A percentile compares a stretch with the other conserved stretches of the same genome.
Evolutionary conservation across 2,329 filamentous ascomycete genomes (phyloP).

Genomic region (Colletotrichum horii): DNA sequence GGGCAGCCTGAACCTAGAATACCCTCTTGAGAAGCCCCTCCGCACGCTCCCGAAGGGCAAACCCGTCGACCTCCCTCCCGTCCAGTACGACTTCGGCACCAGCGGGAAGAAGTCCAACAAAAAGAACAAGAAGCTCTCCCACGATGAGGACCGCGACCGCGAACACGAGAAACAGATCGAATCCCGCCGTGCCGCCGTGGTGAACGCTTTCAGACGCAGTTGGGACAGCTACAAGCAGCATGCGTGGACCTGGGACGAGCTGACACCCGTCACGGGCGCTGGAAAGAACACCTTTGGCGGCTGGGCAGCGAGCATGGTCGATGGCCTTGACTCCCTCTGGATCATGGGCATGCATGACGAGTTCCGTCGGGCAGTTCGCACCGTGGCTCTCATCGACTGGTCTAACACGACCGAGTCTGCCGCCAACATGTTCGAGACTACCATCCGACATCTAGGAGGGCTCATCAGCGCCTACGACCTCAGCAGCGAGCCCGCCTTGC

Average conservation of each 20-base stretch:
- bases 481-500: slow-evolving; percentile 48
- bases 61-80: slow-evolving; percentile 27
- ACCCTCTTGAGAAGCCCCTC: slow-evolving; percentile 35
- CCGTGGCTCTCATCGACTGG: slow-evolving; percentile 61
- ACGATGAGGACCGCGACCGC: slow-evolving; percentile 34
- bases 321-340: slow-evolving; percentile 63
- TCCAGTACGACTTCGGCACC: slow-evolving; percentile 34
- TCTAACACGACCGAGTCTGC: slow-evolving; percentile 46
- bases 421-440: slow-evolving; percentile 69
- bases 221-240: slow-evolving; percentile 59
- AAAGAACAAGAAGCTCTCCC: slow-evolving; percentile 30
- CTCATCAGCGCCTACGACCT: slow-evolving; percentile 59
- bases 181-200: slow-evolving; percentile 41
- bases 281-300: slow-evolving; percentile 55
- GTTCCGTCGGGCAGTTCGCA: slow-evolving; percentile 55
- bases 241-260: slow-evolving; percentile 63
- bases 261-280: slow-evolving; percentile 53
- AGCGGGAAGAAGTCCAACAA: slow-evolving; percentile 13
- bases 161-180: slow-evolving; percentile 24
- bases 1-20: slow-evolving; percentile 35
- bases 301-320: slow-evolving; percentile 65
- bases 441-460: slow-evolving; percentile 59
- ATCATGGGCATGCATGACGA: slow-evolving; percentile 65
- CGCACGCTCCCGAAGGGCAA: slow-evolving; percentile 38
- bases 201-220: slow-evolving; percentile 45